A percentile compares a stretch with the other conserved stretches of the same genome.
Evolutionary conservation across 352 stramenopile species (phyloP).

Genomic region (Phytophthora idaei): DNA sequence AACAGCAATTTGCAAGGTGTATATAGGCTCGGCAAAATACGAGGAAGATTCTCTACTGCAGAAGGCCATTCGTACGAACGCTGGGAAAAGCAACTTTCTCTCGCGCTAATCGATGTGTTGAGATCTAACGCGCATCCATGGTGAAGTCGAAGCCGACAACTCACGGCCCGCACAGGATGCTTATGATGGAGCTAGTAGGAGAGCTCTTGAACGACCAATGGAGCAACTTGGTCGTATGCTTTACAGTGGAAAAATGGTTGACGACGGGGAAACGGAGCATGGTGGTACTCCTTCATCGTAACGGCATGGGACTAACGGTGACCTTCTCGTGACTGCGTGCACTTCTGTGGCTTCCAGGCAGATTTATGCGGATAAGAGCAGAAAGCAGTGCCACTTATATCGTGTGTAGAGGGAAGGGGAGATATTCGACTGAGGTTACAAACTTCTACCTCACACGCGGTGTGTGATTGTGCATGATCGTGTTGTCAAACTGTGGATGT

Average conservation of each 20-base stretch:
- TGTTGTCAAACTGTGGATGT: not conserved
- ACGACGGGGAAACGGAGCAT: not conserved
- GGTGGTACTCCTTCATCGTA: not conserved
- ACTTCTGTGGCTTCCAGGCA: constrained; percentile 1
- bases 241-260: not conserved
- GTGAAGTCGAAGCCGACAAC: no score
- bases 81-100: no score
- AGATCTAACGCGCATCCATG: no score
- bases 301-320: no score
- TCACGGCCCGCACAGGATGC: no score
- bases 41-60: no score
- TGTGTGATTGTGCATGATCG: constrained; percentile 2
- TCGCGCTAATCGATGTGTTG: no score
- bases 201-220: constrained; percentile 5
- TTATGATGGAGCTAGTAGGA: not conserved
- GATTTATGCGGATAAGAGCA: constrained; percentile 8
- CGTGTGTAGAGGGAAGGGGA: not conserved
- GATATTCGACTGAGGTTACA: constrained; percentile 10
- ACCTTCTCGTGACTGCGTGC: not conserved
- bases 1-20: no score
- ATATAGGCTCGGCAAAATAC: no score
- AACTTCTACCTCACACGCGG: constrained; percentile 5
- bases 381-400: constrained; percentile 1
- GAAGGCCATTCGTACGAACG: no score
- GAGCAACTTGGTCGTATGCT: constrained; percentile 1